Evolutionary conservation across 2,329 filamentous ascomycete species (phyloP).

Genomic region (Penicillium sp.): DNA sequence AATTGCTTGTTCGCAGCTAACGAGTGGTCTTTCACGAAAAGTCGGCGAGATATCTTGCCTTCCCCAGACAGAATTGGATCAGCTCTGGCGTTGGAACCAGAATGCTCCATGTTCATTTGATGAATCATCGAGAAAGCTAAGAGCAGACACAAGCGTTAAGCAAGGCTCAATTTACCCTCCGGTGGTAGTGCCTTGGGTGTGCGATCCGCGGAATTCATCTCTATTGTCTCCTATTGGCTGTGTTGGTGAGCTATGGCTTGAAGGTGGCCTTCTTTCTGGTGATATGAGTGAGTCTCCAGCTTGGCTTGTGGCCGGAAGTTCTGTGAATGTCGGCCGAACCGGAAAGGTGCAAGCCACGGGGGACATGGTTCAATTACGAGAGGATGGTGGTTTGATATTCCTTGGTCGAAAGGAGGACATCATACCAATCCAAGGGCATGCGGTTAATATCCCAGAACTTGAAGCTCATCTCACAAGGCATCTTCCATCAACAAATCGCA

Average conservation of each 20-base stretch:
- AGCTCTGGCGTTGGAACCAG: slow-evolving; percentile 44
- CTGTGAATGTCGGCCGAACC: not conserved
- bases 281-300: slow-evolving; percentile 19
- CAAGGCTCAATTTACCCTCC: slow-evolving; percentile 29
- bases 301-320: not conserved
- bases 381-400: slow-evolving; percentile 30
- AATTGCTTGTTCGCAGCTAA: slow-evolving; percentile 16
- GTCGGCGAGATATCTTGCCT: slow-evolving; percentile 36
- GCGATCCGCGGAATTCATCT: slow-evolving; percentile 34
- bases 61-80: slow-evolving; percentile 33
- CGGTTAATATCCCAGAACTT: slow-evolving; percentile 38
- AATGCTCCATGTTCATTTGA: slow-evolving; percentile 34
- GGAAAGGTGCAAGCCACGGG: slow-evolving; percentile 26
- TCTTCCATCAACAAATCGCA: slow-evolving; percentile 28
- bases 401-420: slow-evolving; percentile 31
- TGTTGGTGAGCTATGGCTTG: slow-evolving; percentile 46
- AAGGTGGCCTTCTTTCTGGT: slow-evolving; percentile 35
- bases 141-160: not conserved
- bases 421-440: slow-evolving; percentile 34
- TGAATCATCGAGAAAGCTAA: slow-evolving; percentile 17
- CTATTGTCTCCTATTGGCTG: slow-evolving; percentile 41
- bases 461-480: slow-evolving; percentile 35
- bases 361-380: slow-evolving; percentile 30
- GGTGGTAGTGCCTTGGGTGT: slow-evolving; percentile 28
- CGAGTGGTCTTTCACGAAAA: slow-evolving; percentile 21